Conservation (phyloP, 352 stramenopile genomes). For the Poterioochromonas sp. region DNA sequence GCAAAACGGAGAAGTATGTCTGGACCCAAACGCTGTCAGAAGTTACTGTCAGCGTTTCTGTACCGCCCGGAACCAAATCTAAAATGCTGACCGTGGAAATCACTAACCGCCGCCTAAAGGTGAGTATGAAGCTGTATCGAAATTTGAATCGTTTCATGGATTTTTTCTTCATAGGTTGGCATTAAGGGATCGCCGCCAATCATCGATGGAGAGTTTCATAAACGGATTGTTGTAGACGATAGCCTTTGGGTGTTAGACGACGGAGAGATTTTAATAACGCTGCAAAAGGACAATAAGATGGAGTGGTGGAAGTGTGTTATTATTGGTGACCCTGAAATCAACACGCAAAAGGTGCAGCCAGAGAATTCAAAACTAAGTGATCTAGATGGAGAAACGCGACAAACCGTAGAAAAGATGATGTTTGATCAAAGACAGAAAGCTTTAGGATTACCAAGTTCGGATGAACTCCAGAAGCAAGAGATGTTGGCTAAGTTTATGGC, state of each 20-base stretch:
- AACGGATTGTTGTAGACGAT: conserved; percentile 92
- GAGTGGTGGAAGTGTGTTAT: conserved; percentile 98
- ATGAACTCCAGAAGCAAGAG: conserved; percentile 95
- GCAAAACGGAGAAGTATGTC: conserved; percentile 79
- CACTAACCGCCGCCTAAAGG: conserved; percentile 65
- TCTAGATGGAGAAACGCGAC: conserved; percentile 91
- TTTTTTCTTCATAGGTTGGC: conserved; percentile 43
- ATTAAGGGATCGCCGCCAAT: conserved; percentile 46
- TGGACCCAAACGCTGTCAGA: conserved; percentile 97
- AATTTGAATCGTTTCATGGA: not conserved
- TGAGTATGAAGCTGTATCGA: not conserved
- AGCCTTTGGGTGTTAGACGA: conserved; percentile 97
- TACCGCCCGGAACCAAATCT: conserved; percentile 83
- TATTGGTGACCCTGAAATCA: conserved; percentile 84
- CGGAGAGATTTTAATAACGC: conserved; percentile 63
- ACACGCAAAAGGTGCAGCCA: conserved; percentile 91
- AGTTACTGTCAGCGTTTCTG: conserved; percentile 74
- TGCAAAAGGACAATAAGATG: conserved; percentile 98
- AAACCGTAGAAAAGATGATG: conserved; percentile 99
- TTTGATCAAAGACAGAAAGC: conserved; percentile 87
- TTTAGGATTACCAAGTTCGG: conserved; percentile 85
- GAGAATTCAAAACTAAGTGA: conserved; percentile 96
- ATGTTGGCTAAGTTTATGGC: conserved; percentile 97
- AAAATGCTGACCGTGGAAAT: conserved; percentile 83
- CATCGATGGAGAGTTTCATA: conserved; percentile 69